Evolutionary conservation across 2,329 filamentous ascomycete genomes (phyloP).

Genomic region (Penicillium sp.): DNA sequence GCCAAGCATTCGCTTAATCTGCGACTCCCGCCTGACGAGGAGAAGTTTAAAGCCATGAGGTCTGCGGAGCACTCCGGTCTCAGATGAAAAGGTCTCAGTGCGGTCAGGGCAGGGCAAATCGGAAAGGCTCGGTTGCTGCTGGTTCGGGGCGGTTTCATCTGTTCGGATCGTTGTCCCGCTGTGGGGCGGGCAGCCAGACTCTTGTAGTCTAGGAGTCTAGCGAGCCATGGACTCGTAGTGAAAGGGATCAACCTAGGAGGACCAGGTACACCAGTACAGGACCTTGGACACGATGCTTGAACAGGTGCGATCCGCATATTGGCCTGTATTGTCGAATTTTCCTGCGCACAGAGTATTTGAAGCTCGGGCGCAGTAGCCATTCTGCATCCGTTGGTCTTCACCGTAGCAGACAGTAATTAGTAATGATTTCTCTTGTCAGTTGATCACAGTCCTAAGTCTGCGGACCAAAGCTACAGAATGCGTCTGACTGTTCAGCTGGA

Average conservation of each 20-base stretch:
- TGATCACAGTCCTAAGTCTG: too few relatives aligned
- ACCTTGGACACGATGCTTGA: too few relatives aligned
- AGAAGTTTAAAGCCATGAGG: slow-evolving; percentile 5
- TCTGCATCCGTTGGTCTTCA: too few relatives aligned
- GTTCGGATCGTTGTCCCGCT: slow-evolving; percentile 27
- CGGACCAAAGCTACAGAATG: too few relatives aligned
- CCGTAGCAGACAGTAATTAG: too few relatives aligned
- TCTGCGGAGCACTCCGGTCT: slow-evolving; percentile 21
- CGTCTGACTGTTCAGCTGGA: too few relatives aligned
- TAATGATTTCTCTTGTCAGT: too few relatives aligned
- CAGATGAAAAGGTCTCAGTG: slow-evolving; percentile 13
- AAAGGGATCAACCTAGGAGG: neutral
- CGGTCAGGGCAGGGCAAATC: slow-evolving; percentile 21
- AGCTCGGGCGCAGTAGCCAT: too few relatives aligned
- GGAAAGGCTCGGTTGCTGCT: slow-evolving; percentile 26
- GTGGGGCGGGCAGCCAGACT: slow-evolving; percentile 22
- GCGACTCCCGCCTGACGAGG: slow-evolving; percentile 14
- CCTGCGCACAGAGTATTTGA: too few relatives aligned
- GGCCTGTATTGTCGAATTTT: too few relatives aligned
- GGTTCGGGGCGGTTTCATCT: slow-evolving; percentile 22
- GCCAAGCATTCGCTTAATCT: slow-evolving; percentile 17
- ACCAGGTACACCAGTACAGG: neutral
- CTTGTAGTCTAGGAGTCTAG: neutral
- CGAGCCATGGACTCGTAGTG: too few relatives aligned
- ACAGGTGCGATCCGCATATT: too few relatives aligned